Conservation (phyloP, 768 basidiomycete species). For the Lentinula sp. region DNA sequence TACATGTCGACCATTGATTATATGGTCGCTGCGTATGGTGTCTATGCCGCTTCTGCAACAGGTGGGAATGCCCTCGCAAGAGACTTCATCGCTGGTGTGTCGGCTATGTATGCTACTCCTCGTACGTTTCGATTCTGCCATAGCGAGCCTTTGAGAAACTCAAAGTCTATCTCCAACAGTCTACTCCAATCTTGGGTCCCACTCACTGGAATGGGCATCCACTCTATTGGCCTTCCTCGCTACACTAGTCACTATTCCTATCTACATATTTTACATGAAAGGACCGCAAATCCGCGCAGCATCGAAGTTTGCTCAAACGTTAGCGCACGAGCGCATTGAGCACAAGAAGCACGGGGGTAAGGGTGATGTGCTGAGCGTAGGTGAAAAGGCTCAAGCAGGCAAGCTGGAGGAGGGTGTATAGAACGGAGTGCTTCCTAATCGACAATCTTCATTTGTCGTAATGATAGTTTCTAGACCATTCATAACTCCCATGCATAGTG, state of each 20-base stretch:
- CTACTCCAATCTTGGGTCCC: constrained; percentile 6
- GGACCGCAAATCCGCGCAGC: constrained; percentile 6
- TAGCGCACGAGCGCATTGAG: constrained; percentile 5
- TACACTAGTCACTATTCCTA: constrained; percentile 5
- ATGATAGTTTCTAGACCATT: neutral
- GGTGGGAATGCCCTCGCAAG: constrained; percentile 9
- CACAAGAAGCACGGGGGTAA: neutral
- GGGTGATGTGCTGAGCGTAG: neutral
- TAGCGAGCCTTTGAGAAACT: too few species aligned
- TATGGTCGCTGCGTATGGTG: constrained; percentile 9
- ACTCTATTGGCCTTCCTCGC: constrained; percentile 5
- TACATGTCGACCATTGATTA: constrained; percentile 11
- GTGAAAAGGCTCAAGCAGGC: neutral
- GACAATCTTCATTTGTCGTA: neutral
- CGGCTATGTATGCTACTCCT: constrained; percentile 8
- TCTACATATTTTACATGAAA: constrained; percentile 8
- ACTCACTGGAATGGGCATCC: constrained; percentile 9
- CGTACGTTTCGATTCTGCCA: neutral
- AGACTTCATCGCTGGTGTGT: constrained; percentile 6
- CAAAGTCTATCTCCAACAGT: neutral
- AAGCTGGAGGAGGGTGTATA: neutral
- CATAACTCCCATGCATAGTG: too few species aligned
- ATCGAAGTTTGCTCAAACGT: constrained; percentile 6
- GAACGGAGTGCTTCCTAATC: neutral
- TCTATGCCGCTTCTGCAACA: constrained; percentile 8